Evolutionary conservation across 179 eudicot species (phyloP).

Genomic region (Patellifolia procumbens): DNA sequence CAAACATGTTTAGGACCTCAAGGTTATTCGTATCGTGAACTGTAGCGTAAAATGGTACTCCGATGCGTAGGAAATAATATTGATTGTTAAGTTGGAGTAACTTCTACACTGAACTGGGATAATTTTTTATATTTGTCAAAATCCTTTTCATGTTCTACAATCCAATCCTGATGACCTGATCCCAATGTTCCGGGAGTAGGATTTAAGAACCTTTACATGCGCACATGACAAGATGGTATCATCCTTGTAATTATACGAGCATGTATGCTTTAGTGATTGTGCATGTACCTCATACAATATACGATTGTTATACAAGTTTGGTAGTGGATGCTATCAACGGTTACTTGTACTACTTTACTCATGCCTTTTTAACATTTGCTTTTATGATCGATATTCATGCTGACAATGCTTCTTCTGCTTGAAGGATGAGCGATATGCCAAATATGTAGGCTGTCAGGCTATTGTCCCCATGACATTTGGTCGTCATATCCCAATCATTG

Average conservation of each 20-base stretch:
- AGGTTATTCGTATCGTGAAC: neutral
- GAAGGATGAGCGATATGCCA: constrained; percentile 92
- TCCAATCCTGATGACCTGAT: neutral
- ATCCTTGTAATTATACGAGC: too few relatives aligned
- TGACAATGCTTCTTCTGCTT: constrained; percentile 23
- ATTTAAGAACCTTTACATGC: neutral
- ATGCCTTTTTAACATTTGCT: neutral
- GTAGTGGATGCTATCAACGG: neutral
- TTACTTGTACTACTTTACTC: neutral
- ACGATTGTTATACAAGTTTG: neutral
- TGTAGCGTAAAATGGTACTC: neutral
- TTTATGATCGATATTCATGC: constrained; percentile 2
- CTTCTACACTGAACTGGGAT: neutral
- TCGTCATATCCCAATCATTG: constrained; percentile 87
- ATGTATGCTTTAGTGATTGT: neutral
- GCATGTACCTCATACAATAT: constrained; percentile 5
- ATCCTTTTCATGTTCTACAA: neutral
- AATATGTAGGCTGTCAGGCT: constrained; percentile 80
- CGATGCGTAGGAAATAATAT: neutral
- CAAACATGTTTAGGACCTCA: neutral
- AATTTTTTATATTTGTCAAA: neutral
- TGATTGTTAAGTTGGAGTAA: neutral
- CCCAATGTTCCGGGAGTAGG: neutral
- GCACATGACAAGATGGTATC: neutral
- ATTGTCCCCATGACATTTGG: constrained; percentile 95